Conservation (phyloP, 371 early-diverging fungal genomes). For the Rhizopus delemar region DNA sequence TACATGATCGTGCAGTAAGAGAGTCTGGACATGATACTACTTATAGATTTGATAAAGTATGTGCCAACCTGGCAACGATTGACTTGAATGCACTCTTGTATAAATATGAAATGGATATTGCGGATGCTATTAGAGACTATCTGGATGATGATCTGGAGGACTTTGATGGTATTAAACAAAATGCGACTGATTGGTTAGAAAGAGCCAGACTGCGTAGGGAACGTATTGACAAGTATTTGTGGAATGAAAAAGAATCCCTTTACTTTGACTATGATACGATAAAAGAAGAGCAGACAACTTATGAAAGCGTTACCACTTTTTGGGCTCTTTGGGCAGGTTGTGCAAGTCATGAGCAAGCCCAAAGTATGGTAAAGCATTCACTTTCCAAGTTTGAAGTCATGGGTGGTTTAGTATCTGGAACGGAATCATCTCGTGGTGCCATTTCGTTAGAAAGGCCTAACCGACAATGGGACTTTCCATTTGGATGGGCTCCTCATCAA, state of each 20-base stretch:
- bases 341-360: constrained; percentile 67
- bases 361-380: constrained; percentile 52
- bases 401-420: constrained; percentile 89
- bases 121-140: constrained; percentile 62
- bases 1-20: constrained; percentile 95
- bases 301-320: constrained; percentile 75
- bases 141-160: constrained; percentile 63
- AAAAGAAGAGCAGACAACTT: constrained; percentile 52
- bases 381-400: constrained; percentile 79
- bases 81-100: constrained; percentile 90
- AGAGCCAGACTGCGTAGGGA: constrained; percentile 57
- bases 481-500: constrained; percentile 98
- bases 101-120: constrained; percentile 94
- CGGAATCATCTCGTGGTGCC: constrained; percentile 80
- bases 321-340: constrained; percentile 79
- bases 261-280: constrained; percentile 71
- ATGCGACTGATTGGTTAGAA: constrained; percentile 54
- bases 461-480: constrained; percentile 96
- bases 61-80: constrained; percentile 90
- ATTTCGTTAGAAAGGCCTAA: constrained; percentile 83
- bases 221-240: constrained; percentile 68
- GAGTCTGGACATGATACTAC: constrained; percentile 98
- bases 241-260: constrained; percentile 60
- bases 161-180: constrained; percentile 46
- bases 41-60: constrained; percentile 88